Conservation (phyloP, 257 asterid species). For the Jacaranda copaia region DNA sequence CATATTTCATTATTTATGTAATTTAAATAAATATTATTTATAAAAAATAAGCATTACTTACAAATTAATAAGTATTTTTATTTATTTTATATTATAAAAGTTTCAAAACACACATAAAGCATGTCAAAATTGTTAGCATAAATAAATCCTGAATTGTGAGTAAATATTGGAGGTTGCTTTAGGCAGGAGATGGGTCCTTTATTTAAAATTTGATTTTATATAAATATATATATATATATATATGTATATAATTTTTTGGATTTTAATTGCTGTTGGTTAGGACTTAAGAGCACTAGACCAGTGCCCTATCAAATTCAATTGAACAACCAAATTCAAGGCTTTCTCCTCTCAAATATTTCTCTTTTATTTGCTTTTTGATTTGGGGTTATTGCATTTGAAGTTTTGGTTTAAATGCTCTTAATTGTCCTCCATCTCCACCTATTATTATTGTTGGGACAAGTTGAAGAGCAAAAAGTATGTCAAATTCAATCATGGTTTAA, state of each 20-base stretch:
- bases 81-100: no score
- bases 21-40: no score
- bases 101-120: background rate
- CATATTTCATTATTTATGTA: no score
- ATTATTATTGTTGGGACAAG: conserved; percentile 16
- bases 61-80: no score
- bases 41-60: no score
- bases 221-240: conserved; percentile 7
- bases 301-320: conserved; percentile 16
- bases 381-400: background rate
- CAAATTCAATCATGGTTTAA: conserved; percentile 8
- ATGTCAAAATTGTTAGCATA: background rate
- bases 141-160: background rate
- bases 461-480: conserved; percentile 1
- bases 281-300: conserved; percentile 8
- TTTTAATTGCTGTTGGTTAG: conserved; percentile 28
- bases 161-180: conserved; percentile 18
- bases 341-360: background rate
- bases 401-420: conserved; percentile 30
- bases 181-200: conserved; percentile 21
- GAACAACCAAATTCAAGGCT: background rate
- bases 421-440: conserved; percentile 8
- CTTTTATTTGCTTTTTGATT: background rate
- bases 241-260: background rate
- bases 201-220: no score